Conservation (phyloP, 495 filamentous ascomycete genomes). For the Letharia lupina region DNA sequence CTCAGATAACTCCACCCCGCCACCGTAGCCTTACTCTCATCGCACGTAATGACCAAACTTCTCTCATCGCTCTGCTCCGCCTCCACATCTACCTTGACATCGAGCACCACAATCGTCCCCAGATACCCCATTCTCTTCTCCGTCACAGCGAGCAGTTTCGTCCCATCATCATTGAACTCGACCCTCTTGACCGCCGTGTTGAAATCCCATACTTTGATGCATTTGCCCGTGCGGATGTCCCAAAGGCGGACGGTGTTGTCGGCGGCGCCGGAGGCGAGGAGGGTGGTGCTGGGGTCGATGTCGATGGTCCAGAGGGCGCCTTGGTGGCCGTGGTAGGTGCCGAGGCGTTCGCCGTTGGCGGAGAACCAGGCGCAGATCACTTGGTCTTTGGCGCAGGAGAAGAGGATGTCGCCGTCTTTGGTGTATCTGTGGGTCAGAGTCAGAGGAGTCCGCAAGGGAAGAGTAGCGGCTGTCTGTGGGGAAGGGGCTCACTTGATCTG, state of each 20-base stretch:
- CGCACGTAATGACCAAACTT: constrained; percentile 73
- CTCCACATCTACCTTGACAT: constrained; percentile 70
- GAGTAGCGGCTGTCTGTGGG: background rate
- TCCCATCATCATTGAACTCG: constrained; percentile 90
- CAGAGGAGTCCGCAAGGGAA: constrained; percentile 3
- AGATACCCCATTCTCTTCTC: constrained; percentile 96
- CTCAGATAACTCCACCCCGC: constrained; percentile 88
- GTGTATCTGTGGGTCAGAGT: constrained; percentile 56
- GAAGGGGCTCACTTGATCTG: constrained; percentile 73
- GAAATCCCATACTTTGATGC: constrained; percentile 95
- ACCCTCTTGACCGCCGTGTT: constrained; percentile 91
- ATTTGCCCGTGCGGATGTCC: constrained; percentile 89
- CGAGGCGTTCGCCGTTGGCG: constrained; percentile 88
- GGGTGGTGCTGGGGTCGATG: constrained; percentile 85
- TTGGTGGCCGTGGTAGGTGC: constrained; percentile 93
- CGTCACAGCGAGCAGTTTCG: constrained; percentile 79
- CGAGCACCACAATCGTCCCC: constrained; percentile 84
- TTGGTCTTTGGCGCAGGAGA: constrained; percentile 96
- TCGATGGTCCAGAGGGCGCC: constrained; percentile 99
- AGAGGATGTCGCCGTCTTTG: constrained; percentile 92
- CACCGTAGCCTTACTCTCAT: constrained; percentile 92
- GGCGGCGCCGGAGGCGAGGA: constrained; percentile 90
- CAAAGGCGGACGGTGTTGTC: constrained; percentile 97
- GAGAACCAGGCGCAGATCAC: constrained; percentile 91
- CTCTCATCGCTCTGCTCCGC: constrained; percentile 80